A percentile compares a stretch with the other conserved stretches of the same genome.
phyloP scores from a whole-genome alignment of 306 rosid genomes.

The Pterocarpus santalinus region DNA sequence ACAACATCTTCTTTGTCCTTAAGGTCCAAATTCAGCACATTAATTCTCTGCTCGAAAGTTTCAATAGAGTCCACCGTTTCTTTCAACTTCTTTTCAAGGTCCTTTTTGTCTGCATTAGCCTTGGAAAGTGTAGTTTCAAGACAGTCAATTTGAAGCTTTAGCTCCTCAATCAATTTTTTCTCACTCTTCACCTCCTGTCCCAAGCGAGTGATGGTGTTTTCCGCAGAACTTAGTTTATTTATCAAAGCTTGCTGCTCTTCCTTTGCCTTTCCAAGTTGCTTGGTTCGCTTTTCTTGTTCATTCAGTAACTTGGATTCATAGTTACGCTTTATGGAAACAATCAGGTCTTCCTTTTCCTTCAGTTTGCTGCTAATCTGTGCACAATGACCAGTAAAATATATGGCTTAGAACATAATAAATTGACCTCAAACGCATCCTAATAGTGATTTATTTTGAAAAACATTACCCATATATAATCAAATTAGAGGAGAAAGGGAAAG shows the following conservation, averaged over 20 bases:
- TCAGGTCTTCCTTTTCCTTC: conserved; percentile 75
- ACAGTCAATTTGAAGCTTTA: conserved; percentile 64
- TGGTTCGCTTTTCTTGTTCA: conserved; percentile 71
- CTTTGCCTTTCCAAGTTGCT: conserved; percentile 71
- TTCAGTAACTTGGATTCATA: conserved; percentile 69
- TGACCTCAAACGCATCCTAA: not conserved
- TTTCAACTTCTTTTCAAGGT: conserved; percentile 54
- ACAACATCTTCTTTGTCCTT: conserved; percentile 61
- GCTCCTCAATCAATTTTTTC: conserved; percentile 63
- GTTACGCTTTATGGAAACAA: conserved; percentile 64
- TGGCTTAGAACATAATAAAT: conserved; percentile 39
- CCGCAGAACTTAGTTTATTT: conserved; percentile 67
- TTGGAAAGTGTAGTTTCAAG: conserved; percentile 50
- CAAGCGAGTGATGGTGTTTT: conserved; percentile 58
- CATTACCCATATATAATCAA: conserved; percentile 17
- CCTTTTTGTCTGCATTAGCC: conserved; percentile 52
- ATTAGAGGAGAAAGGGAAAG: conserved; percentile 10
- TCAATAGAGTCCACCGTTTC: conserved; percentile 45
- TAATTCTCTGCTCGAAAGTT: conserved; percentile 56
- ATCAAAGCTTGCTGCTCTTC: conserved; percentile 69
- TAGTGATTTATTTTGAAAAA: not conserved
- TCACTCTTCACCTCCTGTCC: conserved; percentile 72
- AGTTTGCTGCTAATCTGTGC: conserved; percentile 71
- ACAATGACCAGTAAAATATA: conserved; percentile 51
- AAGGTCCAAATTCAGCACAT: conserved; percentile 63